Conservation (phyloP, 2,329 filamentous ascomycete species). For the Colletotrichum somersetense region DNA sequence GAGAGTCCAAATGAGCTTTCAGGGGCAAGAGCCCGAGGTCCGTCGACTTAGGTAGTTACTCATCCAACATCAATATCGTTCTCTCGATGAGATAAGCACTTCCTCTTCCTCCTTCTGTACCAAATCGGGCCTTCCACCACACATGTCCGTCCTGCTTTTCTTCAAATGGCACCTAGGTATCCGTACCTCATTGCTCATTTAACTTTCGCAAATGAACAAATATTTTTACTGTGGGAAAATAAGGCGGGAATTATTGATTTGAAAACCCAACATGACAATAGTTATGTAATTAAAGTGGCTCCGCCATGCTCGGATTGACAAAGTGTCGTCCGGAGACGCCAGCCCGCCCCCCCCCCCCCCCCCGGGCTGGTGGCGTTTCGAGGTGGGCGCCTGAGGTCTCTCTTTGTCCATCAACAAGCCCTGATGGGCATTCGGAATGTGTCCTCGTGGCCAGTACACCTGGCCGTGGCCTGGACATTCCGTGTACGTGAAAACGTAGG, state of each 20-base stretch:
- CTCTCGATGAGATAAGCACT: not conserved
- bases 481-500: slow-evolving; percentile 20
- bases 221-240: not conserved
- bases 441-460: slow-evolving; percentile 26
- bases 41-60: no score
- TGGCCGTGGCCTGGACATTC: not conserved
- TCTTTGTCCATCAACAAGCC: not conserved
- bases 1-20: no score
- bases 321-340: slow-evolving; percentile 24
- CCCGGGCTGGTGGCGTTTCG: not conserved
- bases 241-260: not conserved
- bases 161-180: no score
- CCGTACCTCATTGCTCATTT: not conserved
- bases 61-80: not conserved
- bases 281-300: not conserved
- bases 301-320: slow-evolving; percentile 25
- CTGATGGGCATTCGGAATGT: slow-evolving; percentile 21
- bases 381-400: not conserved
- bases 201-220: not conserved
- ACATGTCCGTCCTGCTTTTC: not conserved
- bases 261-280: not conserved
- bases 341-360: not conserved
- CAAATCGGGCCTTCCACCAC: not conserved
- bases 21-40: no score
- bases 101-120: not conserved